Percentiles rank a stretch among this genome's conserved stretches.
Evolutionary conservation across 2,329 filamentous ascomycete species (phyloP).

Genomic region (Diplocarpon rosae): DNA sequence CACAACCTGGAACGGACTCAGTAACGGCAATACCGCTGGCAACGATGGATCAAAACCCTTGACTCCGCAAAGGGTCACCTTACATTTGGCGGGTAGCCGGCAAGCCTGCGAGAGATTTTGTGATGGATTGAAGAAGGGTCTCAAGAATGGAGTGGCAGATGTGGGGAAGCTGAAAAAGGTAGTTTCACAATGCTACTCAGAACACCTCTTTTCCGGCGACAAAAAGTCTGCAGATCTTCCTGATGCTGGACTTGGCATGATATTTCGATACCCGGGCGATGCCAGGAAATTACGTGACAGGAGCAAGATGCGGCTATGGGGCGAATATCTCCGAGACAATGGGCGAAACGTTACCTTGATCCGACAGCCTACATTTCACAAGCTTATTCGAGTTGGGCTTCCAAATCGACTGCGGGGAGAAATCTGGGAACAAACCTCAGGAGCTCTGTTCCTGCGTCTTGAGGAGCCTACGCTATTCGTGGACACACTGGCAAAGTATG

Average conservation of each 20-base stretch:
- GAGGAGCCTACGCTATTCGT: conserved; percentile 75
- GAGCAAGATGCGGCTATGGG: conserved; percentile 96
- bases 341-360: conserved; percentile 86
- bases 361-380: conserved; percentile 94
- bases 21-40: conserved; percentile 38
- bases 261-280: conserved; percentile 92
- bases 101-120: conserved; percentile 91
- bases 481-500: conserved; percentile 74
- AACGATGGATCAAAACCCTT: conserved; percentile 31
- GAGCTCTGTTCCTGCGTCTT: conserved; percentile 77
- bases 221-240: conserved; percentile 57
- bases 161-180: conserved; percentile 76
- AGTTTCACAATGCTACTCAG: conserved; percentile 79
- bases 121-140: conserved; percentile 82
- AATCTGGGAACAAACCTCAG: conserved; percentile 90
- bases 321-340: conserved; percentile 91
- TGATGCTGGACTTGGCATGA: conserved; percentile 86
- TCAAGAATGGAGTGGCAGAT: conserved; percentile 78
- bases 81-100: conserved; percentile 81
- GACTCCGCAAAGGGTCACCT: conserved; percentile 73
- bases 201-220: conserved; percentile 60
- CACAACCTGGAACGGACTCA: conserved; percentile 82
- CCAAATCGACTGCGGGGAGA: conserved; percentile 89
- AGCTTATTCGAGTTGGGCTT: conserved; percentile 87
- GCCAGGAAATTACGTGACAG: conserved; percentile 85